phyloP scores from a whole-genome alignment of 1,139 yeast genomes.

The Blastobotrys ciferrii region DNA sequence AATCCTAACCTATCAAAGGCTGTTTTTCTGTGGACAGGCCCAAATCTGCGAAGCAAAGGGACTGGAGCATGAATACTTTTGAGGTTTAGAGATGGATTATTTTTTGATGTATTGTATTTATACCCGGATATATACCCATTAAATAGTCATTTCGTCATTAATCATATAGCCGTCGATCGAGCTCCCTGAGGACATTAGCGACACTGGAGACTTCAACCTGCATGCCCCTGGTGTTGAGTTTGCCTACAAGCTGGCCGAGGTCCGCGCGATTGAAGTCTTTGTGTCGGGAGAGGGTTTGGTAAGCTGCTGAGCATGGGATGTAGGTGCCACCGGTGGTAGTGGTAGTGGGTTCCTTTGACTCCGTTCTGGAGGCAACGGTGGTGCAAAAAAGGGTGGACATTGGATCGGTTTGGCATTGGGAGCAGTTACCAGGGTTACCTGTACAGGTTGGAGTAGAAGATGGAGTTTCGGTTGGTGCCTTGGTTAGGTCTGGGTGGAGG shows the following conservation, averaged over 20 bases:
- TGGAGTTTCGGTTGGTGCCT: conserved; percentile 20
- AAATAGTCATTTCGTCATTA: conserved; percentile 7
- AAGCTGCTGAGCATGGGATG: conserved; percentile 86
- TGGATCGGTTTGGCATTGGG: conserved; percentile 81
- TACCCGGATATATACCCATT: not conserved
- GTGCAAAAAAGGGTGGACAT: conserved; percentile 87
- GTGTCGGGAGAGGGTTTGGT: conserved; percentile 78
- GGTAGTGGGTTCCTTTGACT: conserved; percentile 21
- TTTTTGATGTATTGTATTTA: not conserved
- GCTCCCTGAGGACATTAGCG: conserved; percentile 75
- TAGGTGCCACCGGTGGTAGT: conserved; percentile 46
- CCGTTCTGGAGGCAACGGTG: conserved; percentile 58
- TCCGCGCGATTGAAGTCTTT: conserved; percentile 71
- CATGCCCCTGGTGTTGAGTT: conserved; percentile 78
- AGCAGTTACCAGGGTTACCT: conserved; percentile 85
- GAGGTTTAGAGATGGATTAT: no score
- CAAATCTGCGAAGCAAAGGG: no score
- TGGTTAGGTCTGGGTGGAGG: conserved; percentile 51
- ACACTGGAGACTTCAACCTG: conserved; percentile 86
- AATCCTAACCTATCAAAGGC: no score
- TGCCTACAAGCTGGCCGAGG: conserved; percentile 69
- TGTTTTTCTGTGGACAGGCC: no score
- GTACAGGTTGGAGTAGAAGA: conserved; percentile 54
- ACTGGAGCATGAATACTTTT: no score
- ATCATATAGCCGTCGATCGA: conserved; percentile 62